These are phyloP conservation scores for Hypsizygus marmoreus DNA, from an alignment of 768 basidiomycete genomes.

Conservation along the genomic window DNA sequence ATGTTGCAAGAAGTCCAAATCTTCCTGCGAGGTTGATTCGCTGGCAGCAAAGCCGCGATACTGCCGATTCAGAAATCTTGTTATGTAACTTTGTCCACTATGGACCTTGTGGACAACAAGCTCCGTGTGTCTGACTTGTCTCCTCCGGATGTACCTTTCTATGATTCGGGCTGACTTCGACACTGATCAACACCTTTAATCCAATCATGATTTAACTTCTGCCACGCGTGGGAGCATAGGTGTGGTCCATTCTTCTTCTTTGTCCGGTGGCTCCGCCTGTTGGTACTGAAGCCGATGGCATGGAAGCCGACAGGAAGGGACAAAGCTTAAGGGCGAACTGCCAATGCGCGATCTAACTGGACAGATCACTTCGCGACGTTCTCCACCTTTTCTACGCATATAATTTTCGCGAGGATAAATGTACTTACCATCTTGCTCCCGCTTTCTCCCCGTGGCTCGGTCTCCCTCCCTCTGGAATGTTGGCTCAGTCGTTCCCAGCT, in stretches of 20 bases:
- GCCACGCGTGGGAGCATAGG: conserved; percentile 22
- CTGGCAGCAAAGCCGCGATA: too few relatives aligned
- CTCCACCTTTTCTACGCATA: conserved; percentile 15
- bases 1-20: too few relatives aligned
- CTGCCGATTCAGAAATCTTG: too few relatives aligned
- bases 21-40: too few relatives aligned
- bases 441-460: conserved; percentile 1
- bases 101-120: too few relatives aligned
- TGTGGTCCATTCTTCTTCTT: too few relatives aligned
- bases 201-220: conserved; percentile 15
- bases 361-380: conserved; percentile 21
- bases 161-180: conserved; percentile 1
- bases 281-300: conserved; percentile 1
- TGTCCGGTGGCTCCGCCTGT: conserved; percentile 13
- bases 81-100: too few relatives aligned
- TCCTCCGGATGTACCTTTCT: neutral
- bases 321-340: conserved; percentile 30
- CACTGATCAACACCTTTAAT: conserved; percentile 8
- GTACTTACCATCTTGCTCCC: neutral
- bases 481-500: conserved; percentile 21
- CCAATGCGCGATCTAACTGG: conserved; percentile 19
- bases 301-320: conserved; percentile 23
- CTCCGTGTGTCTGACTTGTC: neutral
- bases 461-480: conserved; percentile 18
- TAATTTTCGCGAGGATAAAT: conserved; percentile 9